phyloP scores from a whole-genome alignment of 2,329 filamentous ascomycete genomes.

The Juglanconis juglandina region DNA sequence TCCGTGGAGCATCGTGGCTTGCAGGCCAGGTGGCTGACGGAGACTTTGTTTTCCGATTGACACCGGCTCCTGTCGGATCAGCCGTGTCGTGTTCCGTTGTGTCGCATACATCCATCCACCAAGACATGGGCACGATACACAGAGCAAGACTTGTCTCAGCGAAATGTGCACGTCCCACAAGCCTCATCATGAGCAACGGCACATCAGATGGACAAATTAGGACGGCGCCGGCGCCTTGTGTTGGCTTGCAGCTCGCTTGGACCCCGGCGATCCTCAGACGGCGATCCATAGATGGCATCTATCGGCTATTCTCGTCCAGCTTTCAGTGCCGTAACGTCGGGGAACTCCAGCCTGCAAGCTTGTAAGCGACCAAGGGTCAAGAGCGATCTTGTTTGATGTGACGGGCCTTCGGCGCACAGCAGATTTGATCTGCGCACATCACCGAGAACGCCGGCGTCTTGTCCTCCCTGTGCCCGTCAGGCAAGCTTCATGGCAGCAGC shows the following conservation, averaged over 20 bases:
- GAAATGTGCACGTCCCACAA: constrained; percentile 14
- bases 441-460: constrained; percentile 7
- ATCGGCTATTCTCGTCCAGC: constrained; percentile 1
- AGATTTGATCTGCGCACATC: constrained; percentile 8
- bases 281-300: neutral
- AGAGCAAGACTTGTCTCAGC: constrained; percentile 11
- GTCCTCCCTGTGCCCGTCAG: constrained; percentile 3
- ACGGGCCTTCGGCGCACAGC: constrained; percentile 9
- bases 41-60: constrained; percentile 7
- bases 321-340: neutral
- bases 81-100: constrained; percentile 3
- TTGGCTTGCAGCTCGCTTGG: neutral
- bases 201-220: constrained; percentile 15
- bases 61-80: constrained; percentile 9
- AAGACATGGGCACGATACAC: constrained; percentile 15
- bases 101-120: constrained; percentile 3
- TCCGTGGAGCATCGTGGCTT: neutral
- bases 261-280: neutral
- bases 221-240: neutral
- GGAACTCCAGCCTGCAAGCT: neutral
- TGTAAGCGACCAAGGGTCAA: neutral
- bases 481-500: constrained; percentile 2
- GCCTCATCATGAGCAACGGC: constrained; percentile 16
- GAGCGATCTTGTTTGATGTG: constrained; percentile 9
- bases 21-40: neutral